A percentile compares a stretch with the other conserved stretches of the same genome.
Evolutionary conservation across 129 eudicot species (phyloP).

Genomic region (Cynara cardunculus): DNA sequence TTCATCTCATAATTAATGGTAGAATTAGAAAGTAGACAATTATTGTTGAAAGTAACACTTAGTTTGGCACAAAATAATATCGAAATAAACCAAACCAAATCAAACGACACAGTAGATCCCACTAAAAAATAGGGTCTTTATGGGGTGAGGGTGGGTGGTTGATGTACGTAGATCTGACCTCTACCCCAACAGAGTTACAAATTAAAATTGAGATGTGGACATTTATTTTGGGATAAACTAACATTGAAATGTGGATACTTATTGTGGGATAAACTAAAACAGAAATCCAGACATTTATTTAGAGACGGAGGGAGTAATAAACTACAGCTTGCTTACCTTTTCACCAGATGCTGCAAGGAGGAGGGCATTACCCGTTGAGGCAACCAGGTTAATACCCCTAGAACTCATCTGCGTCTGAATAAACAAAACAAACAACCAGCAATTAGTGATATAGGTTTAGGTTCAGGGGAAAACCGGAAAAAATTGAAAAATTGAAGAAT

Average conservation of each 20-base stretch:
- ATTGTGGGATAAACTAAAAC: neutral
- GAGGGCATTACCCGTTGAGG: constrained; percentile 56
- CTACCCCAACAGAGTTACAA: neutral
- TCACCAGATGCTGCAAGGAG: constrained; percentile 83
- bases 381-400: constrained; percentile 35
- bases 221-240: no score
- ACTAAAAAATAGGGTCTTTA: no score
- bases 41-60: neutral
- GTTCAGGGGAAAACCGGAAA: no score
- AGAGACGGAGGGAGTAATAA: neutral
- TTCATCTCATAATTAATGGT: neutral
- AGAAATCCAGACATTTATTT: neutral
- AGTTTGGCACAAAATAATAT: neutral
- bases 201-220: no score
- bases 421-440: neutral
- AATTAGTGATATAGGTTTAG: neutral
- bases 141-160: no score
- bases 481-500: no score
- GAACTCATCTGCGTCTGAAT: constrained; percentile 56
- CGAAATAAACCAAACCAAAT: neutral
- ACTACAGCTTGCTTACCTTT: constrained; percentile 41
- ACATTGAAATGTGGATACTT: no score
- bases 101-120: no score
- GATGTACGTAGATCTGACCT: no score
- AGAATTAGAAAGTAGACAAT: neutral